phyloP scores from a whole-genome alignment of 805 yeast species.

The Hanseniaspora mollemarum region DNA sequence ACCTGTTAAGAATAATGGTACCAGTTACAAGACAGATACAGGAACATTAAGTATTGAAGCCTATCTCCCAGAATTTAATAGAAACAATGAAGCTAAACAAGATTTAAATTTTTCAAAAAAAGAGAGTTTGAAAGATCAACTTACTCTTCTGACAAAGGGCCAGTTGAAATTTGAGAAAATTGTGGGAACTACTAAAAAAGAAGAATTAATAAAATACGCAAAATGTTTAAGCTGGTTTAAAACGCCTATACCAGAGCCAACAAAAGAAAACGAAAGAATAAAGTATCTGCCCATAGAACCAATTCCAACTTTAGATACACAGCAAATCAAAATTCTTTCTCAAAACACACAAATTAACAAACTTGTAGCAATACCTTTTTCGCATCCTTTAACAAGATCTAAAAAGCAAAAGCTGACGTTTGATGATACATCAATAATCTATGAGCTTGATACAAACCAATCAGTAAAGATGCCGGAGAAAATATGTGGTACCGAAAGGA shows the following conservation, averaged over 20 bases:
- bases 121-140: slow-evolving; percentile 1
- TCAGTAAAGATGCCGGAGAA: not conserved
- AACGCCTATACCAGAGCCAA: slow-evolving; percentile 28
- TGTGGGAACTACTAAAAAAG: slow-evolving; percentile 40
- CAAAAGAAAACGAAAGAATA: slow-evolving; percentile 19
- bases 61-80: not conserved
- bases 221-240: slow-evolving; percentile 22
- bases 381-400: not conserved
- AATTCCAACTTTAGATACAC: not conserved
- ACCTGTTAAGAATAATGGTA: slow-evolving; percentile 6
- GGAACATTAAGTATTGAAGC: not conserved
- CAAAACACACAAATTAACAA: not conserved
- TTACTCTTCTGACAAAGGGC: not conserved
- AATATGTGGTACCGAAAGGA: not conserved
- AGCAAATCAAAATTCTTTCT: not conserved
- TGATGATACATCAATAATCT: not conserved
- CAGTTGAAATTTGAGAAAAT: slow-evolving; percentile 31
- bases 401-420: not conserved
- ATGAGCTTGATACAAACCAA: not conserved
- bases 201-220: slow-evolving; percentile 34
- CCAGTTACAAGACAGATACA: slow-evolving; percentile 1
- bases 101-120: not conserved
- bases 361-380: not conserved
- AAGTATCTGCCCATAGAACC: not conserved
- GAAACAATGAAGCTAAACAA: slow-evolving; percentile 10